phyloP scores from a whole-genome alignment of 805 yeast species.

The Starmerella vaccinii region DNA sequence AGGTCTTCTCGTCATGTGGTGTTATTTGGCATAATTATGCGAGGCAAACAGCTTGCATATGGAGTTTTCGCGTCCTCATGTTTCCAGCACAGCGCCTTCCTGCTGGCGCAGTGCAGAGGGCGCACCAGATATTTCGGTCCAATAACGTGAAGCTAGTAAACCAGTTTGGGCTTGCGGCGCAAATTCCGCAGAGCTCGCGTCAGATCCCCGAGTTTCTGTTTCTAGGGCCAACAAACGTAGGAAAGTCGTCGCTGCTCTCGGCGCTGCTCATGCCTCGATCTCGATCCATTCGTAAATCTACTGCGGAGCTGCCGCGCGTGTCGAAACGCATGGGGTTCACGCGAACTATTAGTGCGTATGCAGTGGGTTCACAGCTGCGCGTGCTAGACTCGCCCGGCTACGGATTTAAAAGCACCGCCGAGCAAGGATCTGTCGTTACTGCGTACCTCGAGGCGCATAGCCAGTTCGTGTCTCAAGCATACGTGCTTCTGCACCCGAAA shows the following conservation, averaged over 20 bases:
- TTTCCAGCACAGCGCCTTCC: background rate
- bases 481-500: slow-evolving; percentile 50
- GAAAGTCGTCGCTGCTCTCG: slow-evolving; percentile 71
- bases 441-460: slow-evolving; percentile 48
- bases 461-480: slow-evolving; percentile 46
- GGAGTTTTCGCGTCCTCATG: background rate
- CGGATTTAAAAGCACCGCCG: slow-evolving; percentile 54
- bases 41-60: background rate
- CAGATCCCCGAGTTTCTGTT: slow-evolving; percentile 62
- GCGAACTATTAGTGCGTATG: slow-evolving; percentile 58
- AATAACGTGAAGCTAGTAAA: slow-evolving; percentile 26
- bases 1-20: too few species aligned
- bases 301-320: slow-evolving; percentile 36
- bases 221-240: slow-evolving; percentile 76
- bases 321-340: slow-evolving; percentile 44
- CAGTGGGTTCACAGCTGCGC: slow-evolving; percentile 51
- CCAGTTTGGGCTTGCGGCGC: slow-evolving; percentile 28
- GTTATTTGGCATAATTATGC: background rate
- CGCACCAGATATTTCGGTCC: slow-evolving; percentile 25
- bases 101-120: slow-evolving; percentile 23
- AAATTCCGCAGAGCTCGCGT: slow-evolving; percentile 15
- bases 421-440: slow-evolving; percentile 61
- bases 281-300: slow-evolving; percentile 11
- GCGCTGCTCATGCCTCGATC: slow-evolving; percentile 36
- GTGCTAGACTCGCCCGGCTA: slow-evolving; percentile 86